These are phyloP conservation scores for Penicillium cosmopolitanum DNA, from an alignment of 495 filamentous ascomycete genomes.

Conservation along the genomic window DNA sequence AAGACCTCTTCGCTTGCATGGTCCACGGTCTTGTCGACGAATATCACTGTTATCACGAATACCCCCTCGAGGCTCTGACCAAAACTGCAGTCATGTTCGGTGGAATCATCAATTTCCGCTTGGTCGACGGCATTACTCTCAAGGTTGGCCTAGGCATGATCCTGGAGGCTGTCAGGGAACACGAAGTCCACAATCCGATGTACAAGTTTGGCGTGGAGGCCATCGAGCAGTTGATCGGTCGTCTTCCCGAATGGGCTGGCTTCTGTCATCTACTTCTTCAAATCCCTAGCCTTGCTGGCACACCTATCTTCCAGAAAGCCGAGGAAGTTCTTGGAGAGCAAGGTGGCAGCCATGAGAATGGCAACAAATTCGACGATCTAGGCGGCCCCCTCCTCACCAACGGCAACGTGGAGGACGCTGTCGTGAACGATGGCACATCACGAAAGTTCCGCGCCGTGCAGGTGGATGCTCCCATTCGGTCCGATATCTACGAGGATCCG, in stretches of 20 bases:
- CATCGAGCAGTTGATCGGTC: constrained; percentile 78
- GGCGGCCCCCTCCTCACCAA: constrained; percentile 57
- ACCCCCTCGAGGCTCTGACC: constrained; percentile 89
- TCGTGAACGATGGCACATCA: constrained; percentile 52
- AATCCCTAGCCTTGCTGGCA: constrained; percentile 79
- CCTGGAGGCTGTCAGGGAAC: constrained; percentile 86
- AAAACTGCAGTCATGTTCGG: constrained; percentile 97
- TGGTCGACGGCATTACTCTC: constrained; percentile 86
- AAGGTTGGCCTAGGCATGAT: constrained; percentile 95
- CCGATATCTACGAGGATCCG: constrained; percentile 73
- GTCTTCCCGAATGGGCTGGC: constrained; percentile 88
- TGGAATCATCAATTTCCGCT: constrained; percentile 89
- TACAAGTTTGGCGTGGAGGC: constrained; percentile 99
- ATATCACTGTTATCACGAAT: constrained; percentile 91
- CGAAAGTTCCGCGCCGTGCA: constrained; percentile 74
- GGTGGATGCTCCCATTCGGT: constrained; percentile 65
- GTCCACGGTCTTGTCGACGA: constrained; percentile 97
- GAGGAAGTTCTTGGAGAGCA: constrained; percentile 76
- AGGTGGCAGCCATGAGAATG: constrained; percentile 33
- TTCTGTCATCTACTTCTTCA: constrained; percentile 83
- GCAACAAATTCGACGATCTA: constrained; percentile 36
- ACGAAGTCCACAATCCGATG: constrained; percentile 81
- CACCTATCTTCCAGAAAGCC: constrained; percentile 79
- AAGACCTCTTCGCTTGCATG: constrained; percentile 98
- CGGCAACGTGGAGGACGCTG: constrained; percentile 64